phyloP scores from a whole-genome alignment of 495 filamentous ascomycete species.

The Talaromyces liani region DNA sequence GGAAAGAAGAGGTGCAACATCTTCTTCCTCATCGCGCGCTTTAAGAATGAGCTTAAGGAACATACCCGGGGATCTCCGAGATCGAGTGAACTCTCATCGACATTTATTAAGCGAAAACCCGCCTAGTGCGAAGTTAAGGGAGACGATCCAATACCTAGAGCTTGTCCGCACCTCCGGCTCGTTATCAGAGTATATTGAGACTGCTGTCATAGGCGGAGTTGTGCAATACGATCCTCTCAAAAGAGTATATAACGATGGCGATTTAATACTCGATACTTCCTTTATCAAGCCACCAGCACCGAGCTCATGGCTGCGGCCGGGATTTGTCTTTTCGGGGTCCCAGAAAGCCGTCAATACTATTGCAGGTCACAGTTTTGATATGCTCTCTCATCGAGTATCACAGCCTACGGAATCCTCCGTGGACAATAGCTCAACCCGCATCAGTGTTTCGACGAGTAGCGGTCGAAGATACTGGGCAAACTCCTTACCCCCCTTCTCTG shows the following conservation, averaged over 20 bases:
- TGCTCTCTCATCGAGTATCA: constrained; percentile 20
- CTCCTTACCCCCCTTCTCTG: background rate
- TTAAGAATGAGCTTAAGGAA: constrained; percentile 10
- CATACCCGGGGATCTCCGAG: constrained; percentile 35
- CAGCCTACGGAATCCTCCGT: constrained; percentile 13
- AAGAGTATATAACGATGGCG: constrained; percentile 40
- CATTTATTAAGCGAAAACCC: constrained; percentile 42
- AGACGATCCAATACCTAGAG: constrained; percentile 59
- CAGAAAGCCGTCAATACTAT: constrained; percentile 41
- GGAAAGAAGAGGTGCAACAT: constrained; percentile 5
- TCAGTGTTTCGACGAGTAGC: constrained; percentile 24
- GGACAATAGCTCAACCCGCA: constrained; percentile 13
- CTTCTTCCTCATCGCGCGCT: constrained; percentile 1
- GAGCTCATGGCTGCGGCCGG: constrained; percentile 60
- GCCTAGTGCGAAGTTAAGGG: constrained; percentile 41
- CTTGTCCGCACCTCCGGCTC: constrained; percentile 48
- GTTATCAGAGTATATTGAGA: constrained; percentile 48
- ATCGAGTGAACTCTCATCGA: constrained; percentile 42
- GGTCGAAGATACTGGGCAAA: constrained; percentile 27
- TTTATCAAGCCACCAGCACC: constrained; percentile 46
- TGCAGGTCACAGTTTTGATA: constrained; percentile 9
- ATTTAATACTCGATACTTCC: constrained; percentile 55
- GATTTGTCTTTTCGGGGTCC: constrained; percentile 55
- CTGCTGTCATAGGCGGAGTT: constrained; percentile 43
- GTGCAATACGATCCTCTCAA: constrained; percentile 31